Percentiles rank a stretch among this genome's conserved stretches.
Conservation (phyloP, 306 rosid species). For the Castanea crenata region DNA sequence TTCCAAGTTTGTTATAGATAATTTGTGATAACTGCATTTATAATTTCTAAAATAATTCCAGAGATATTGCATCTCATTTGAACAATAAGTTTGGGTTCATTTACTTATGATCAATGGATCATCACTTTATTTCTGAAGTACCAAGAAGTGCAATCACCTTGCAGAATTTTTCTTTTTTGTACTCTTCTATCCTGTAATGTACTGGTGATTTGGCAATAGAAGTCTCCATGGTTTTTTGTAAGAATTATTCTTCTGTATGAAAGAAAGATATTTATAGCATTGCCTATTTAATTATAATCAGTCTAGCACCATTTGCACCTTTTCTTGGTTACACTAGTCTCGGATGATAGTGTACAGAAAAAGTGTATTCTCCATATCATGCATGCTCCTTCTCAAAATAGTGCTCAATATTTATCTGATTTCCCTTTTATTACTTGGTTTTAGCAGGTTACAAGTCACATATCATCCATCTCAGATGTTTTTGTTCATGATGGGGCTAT, state of each 20-base stretch:
- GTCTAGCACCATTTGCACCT: neutral
- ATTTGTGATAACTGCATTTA: too few species aligned
- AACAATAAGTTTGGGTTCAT: too few species aligned
- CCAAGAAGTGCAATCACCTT: too few species aligned
- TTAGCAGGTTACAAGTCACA: conserved; percentile 40
- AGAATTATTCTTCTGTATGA: neutral
- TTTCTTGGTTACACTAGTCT: neutral
- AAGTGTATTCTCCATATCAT: neutral
- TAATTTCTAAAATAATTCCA: too few species aligned
- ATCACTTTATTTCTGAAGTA: too few species aligned
- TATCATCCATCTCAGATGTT: conserved; percentile 38
- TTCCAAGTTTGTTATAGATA: too few species aligned
- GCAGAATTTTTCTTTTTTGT: too few species aligned
- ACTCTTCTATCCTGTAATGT: too few species aligned
- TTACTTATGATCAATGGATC: too few species aligned
- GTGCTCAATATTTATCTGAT: neutral
- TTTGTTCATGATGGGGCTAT: conserved; percentile 55
- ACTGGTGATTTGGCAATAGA: neutral
- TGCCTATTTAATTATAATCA: neutral
- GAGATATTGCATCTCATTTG: too few species aligned
- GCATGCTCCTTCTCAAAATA: neutral
- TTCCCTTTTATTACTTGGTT: neutral
- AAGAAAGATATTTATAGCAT: neutral
- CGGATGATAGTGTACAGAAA: neutral
- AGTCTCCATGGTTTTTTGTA: neutral